Percentiles rank a stretch among this genome's conserved stretches.
phyloP scores from a whole-genome alignment of 352 stramenopile genomes.

The Globisporangium acanthophoron region DNA sequence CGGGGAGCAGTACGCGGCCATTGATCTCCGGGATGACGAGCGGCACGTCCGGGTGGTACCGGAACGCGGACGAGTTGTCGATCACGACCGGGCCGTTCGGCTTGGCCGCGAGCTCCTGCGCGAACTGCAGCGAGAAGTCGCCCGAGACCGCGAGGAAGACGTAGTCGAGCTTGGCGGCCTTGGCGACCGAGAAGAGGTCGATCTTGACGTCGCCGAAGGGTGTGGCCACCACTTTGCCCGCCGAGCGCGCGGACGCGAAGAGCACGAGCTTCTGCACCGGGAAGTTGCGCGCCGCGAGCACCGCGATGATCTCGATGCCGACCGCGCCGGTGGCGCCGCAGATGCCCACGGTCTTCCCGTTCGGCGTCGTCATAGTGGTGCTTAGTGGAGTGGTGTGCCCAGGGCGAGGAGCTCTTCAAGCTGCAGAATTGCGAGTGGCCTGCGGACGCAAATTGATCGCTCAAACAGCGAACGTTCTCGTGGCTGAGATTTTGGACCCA shows the following conservation, averaged over 20 bases:
- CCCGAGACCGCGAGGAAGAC: constrained; percentile 97
- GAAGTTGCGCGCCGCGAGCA: constrained; percentile 85
- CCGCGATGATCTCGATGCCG: constrained; percentile 95
- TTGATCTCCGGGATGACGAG: constrained; percentile 97
- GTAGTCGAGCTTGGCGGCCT: constrained; percentile 91
- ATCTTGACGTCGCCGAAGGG: constrained; percentile 92
- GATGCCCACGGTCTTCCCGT: constrained; percentile 71
- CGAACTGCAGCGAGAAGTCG: constrained; percentile 96
- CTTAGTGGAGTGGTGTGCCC: constrained; percentile 2
- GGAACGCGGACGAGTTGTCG: constrained; percentile 98
- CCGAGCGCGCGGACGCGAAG: constrained; percentile 92
- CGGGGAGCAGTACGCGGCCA: constrained; percentile 61
- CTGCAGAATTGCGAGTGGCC: too few relatives aligned
- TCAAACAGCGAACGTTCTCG: too few relatives aligned
- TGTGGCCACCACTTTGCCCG: constrained; percentile 87
- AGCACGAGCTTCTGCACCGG: constrained; percentile 91
- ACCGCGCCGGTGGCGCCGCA: constrained; percentile 91
- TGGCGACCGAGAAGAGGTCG: constrained; percentile 93
- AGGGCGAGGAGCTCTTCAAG: too few relatives aligned
- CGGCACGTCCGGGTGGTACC: constrained; percentile 87
- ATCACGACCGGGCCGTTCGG: constrained; percentile 92
- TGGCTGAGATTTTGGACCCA: too few relatives aligned
- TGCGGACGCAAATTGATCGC: too few relatives aligned
- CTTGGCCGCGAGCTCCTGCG: constrained; percentile 81
- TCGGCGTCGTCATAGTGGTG: constrained; percentile 37